A percentile compares a stretch with the other conserved stretches of the same genome.
Evolutionary conservation across 1,284 basidiomycete genomes (phyloP).

Genomic region (Polyporus tsugae): DNA sequence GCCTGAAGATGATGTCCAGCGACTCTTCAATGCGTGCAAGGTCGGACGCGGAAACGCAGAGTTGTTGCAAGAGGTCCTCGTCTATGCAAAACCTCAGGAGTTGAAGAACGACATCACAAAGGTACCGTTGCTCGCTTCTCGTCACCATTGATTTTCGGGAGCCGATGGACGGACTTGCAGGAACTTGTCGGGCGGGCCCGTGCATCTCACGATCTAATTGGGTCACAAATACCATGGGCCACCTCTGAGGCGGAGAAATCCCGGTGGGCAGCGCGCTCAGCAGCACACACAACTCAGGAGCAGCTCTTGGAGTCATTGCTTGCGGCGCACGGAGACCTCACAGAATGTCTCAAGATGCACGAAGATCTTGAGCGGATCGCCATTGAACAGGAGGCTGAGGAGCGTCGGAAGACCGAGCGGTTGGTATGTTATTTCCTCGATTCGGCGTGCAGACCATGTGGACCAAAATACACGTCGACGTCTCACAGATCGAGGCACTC

Average conservation of each 20-base stretch:
- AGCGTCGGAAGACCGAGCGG: slow-evolving; percentile 36
- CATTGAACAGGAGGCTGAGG: slow-evolving; percentile 61
- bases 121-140: slow-evolving; percentile 47
- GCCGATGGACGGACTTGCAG: slow-evolving; percentile 44
- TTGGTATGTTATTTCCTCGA: slow-evolving; percentile 29
- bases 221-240: slow-evolving; percentile 82
- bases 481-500: slow-evolving; percentile 35
- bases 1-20: slow-evolving; percentile 75
- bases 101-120: slow-evolving; percentile 61
- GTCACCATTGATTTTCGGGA: neutral
- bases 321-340: slow-evolving; percentile 63
- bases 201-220: slow-evolving; percentile 74
- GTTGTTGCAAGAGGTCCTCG: slow-evolving; percentile 69
- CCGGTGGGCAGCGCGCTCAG: slow-evolving; percentile 31
- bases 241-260: slow-evolving; percentile 74
- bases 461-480: neutral
- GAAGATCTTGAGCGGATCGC: slow-evolving; percentile 72
- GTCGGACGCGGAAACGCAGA: slow-evolving; percentile 76
- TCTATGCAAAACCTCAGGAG: slow-evolving; percentile 69
- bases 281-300: slow-evolving; percentile 58
- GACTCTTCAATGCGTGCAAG: slow-evolving; percentile 78
- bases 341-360: slow-evolving; percentile 55
- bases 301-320: slow-evolving; percentile 69
- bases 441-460: neutral
- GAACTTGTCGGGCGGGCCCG: slow-evolving; percentile 77